phyloP scores from a whole-genome alignment of 441 rosid genomes.

The Geranium incanum region DNA sequence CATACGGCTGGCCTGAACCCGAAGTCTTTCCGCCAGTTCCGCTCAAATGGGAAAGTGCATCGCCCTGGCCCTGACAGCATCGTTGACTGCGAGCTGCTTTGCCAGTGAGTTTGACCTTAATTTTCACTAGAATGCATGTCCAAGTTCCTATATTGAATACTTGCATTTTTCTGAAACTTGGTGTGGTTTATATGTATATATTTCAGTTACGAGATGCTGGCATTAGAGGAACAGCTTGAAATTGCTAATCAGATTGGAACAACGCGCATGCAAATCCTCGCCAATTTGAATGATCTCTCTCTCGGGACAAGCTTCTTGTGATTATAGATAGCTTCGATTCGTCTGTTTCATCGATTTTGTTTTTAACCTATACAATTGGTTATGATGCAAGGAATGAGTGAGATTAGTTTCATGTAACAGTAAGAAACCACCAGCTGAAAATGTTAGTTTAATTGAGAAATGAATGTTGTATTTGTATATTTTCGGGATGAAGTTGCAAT shows the following conservation, averaged over 20 bases:
- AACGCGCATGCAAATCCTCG: conserved; percentile 63
- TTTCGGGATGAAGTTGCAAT: background rate
- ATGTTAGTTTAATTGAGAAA: too few relatives aligned
- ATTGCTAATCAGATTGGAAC: conserved; percentile 83
- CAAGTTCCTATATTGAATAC: too few relatives aligned
- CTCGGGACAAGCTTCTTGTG: conserved; percentile 84
- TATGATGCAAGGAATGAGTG: background rate
- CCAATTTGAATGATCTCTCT: conserved; percentile 72
- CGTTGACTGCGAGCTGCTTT: conserved; percentile 86
- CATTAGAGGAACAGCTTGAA: conserved; percentile 82
- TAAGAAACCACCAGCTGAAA: too few relatives aligned
- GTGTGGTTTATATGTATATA: conserved; percentile 20
- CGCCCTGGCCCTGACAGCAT: conserved; percentile 95
- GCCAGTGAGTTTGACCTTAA: conserved; percentile 51
- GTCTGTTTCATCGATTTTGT: too few relatives aligned
- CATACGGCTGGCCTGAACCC: conserved; percentile 96
- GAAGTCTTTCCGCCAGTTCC: conserved; percentile 83
- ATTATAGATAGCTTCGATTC: conserved; percentile 15
- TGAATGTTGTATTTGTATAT: background rate
- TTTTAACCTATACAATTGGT: background rate
- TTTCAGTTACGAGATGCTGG: conserved; percentile 88
- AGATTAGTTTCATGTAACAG: background rate
- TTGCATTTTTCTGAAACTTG: background rate
- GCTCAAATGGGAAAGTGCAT: conserved; percentile 71
- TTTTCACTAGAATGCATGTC: too few relatives aligned